These are phyloP conservation scores for Penicillium hesseltinei DNA, from an alignment of 2,329 filamentous ascomycete genomes.

Conservation along the genomic window DNA sequence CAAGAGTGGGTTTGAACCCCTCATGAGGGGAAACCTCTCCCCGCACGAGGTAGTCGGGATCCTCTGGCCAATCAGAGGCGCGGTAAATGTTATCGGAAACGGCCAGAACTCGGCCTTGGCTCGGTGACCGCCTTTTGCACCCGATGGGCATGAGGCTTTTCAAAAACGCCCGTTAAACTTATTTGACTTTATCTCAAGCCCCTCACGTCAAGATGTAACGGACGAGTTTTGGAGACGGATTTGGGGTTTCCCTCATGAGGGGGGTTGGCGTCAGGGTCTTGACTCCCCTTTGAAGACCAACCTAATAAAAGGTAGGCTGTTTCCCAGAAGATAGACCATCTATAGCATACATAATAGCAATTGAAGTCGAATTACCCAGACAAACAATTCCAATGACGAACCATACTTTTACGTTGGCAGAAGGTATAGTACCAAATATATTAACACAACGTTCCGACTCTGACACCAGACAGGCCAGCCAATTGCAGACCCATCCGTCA, in stretches of 20 bases:
- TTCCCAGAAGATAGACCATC: neutral
- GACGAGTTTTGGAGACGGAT: neutral
- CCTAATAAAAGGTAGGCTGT: neutral
- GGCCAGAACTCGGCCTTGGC: neutral
- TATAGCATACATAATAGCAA: neutral
- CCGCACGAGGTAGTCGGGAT: neutral
- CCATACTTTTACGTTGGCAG: constrained; percentile 27
- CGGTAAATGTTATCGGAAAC: neutral
- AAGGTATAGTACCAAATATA: constrained; percentile 19
- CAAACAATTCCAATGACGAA: constrained; percentile 12
- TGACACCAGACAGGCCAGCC: constrained; percentile 24
- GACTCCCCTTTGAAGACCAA: neutral
- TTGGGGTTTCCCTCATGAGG: neutral
- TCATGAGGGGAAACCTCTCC: constrained; percentile 8
- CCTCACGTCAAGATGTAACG: neutral
- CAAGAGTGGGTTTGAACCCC: neutral
- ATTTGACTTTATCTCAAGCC: neutral
- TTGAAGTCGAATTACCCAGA: neutral
- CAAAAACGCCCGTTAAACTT: neutral
- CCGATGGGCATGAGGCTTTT: neutral
- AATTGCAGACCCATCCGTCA: constrained; percentile 23
- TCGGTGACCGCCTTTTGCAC: neutral
- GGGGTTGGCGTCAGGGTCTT: neutral
- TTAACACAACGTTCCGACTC: neutral
- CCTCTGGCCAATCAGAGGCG: neutral